Evolutionary conservation across 2,329 filamentous ascomycete genomes (phyloP).

Genomic region (Rhytidhysteron rufulum): DNA sequence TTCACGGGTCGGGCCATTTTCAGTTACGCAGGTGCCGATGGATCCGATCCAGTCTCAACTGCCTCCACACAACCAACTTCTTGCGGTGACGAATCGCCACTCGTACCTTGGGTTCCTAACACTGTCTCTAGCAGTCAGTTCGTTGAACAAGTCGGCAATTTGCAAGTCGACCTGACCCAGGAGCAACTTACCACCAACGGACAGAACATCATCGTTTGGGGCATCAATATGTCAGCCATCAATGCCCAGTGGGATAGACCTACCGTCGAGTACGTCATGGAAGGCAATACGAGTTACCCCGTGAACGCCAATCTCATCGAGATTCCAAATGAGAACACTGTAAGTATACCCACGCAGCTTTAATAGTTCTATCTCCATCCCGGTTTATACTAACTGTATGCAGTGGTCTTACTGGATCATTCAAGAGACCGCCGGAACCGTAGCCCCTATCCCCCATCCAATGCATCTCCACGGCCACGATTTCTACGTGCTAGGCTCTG

Average conservation of each 20-base stretch:
- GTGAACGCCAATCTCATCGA: conserved; percentile 38
- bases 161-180: conserved; percentile 29
- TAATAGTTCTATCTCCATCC: not conserved
- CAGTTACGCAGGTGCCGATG: conserved; percentile 23
- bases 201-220: conserved; percentile 38
- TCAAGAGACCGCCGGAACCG: conserved; percentile 29
- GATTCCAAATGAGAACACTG: conserved; percentile 28
- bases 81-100: conserved; percentile 25
- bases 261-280: conserved; percentile 40
- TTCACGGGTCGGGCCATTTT: conserved; percentile 32
- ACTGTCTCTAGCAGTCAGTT: conserved; percentile 31
- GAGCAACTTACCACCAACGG: conserved; percentile 31
- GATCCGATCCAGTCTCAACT: conserved; percentile 14
- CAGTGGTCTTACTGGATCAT: conserved; percentile 44
- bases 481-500: conserved; percentile 31
- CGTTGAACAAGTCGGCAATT: conserved; percentile 22
- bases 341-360: conserved; percentile 4
- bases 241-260: conserved; percentile 42
- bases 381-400: conserved; percentile 4
- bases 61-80: conserved; percentile 12
- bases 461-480: conserved; percentile 27
- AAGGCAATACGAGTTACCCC: conserved; percentile 40
- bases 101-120: conserved; percentile 24
- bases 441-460: conserved; percentile 25
- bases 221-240: conserved; percentile 39